Conservation (phyloP, 495 filamentous ascomycete genomes). For the Podospora pseudoanserina region DNA sequence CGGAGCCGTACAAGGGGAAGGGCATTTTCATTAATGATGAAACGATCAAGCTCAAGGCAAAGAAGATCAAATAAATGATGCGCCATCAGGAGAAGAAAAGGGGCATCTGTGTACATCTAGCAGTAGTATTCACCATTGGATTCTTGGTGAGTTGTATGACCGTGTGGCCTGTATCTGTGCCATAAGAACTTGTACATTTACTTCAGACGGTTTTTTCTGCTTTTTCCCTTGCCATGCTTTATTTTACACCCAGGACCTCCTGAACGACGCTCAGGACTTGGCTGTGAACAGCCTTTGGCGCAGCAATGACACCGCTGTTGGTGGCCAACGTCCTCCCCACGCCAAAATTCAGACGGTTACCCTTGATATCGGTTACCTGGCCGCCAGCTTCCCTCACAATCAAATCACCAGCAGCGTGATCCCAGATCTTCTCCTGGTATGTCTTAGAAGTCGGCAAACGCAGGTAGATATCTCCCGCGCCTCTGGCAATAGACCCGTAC, state of each 20-base stretch:
- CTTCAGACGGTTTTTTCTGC: neutral
- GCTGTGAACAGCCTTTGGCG: conserved; percentile 67
- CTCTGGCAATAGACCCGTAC: conserved; percentile 92
- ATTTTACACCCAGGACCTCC: conserved; percentile 58
- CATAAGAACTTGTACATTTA: conserved; percentile 5
- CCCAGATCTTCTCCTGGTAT: conserved; percentile 99
- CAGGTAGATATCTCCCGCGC: conserved; percentile 91
- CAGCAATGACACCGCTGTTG: conserved; percentile 93
- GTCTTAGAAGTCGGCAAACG: conserved; percentile 75
- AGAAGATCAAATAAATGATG: conserved; percentile 88
- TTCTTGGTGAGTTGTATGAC: neutral
- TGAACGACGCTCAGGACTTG: conserved; percentile 79
- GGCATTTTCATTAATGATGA: conserved; percentile 97
- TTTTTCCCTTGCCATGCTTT: conserved; percentile 7
- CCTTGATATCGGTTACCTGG: conserved; percentile 79
- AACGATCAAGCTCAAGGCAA: conserved; percentile 94
- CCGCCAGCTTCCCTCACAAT: conserved; percentile 94
- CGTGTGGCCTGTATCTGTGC: conserved; percentile 15
- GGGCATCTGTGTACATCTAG: conserved; percentile 17
- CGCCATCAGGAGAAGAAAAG: neutral
- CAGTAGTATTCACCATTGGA: conserved; percentile 5
- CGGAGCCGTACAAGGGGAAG: conserved; percentile 99
- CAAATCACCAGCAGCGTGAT: conserved; percentile 94
- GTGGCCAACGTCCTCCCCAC: conserved; percentile 77
- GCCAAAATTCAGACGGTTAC: conserved; percentile 77